Evolutionary conservation across 2,329 filamentous ascomycete species (phyloP).

Genomic region (Alternaria rosae): DNA sequence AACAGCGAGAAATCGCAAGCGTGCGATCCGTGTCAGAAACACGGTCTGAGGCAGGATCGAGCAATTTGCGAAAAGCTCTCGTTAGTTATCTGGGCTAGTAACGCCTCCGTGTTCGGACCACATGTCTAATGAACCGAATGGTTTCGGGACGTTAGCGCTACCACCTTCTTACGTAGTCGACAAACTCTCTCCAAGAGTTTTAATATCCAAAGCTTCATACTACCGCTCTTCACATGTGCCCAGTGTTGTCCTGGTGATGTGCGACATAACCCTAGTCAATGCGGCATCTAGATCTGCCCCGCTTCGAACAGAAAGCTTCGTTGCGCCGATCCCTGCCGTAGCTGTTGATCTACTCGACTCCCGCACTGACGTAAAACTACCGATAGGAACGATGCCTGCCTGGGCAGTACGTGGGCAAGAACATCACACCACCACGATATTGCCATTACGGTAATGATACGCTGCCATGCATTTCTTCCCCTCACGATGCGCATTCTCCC

Average conservation of each 20-base stretch:
- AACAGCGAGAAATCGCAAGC: conserved; percentile 36
- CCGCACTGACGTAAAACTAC: not conserved
- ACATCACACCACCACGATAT: not conserved
- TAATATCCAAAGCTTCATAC: not conserved
- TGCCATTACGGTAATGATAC: not conserved
- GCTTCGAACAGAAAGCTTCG: not conserved
- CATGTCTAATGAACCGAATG: not conserved
- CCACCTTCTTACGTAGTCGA: not conserved
- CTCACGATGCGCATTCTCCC: not conserved
- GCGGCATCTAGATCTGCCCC: not conserved
- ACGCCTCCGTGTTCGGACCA: conserved; percentile 4
- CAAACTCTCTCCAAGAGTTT: not conserved
- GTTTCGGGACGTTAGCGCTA: not conserved
- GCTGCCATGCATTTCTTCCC: not conserved
- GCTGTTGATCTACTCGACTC: not conserved
- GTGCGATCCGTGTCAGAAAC: conserved; percentile 27
- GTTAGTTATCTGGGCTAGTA: conserved; percentile 18
- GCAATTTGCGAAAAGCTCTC: conserved; percentile 18
- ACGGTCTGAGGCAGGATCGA: conserved; percentile 9
- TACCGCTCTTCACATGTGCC: not conserved
- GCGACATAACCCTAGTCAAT: not conserved
- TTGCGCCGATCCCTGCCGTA: not conserved
- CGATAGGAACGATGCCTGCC: not conserved
- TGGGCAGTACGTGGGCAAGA: not conserved
- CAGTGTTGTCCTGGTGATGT: not conserved